These are phyloP conservation scores for Candida oleophila DNA, from an alignment of 805 yeast species.

Conservation along the genomic window DNA sequence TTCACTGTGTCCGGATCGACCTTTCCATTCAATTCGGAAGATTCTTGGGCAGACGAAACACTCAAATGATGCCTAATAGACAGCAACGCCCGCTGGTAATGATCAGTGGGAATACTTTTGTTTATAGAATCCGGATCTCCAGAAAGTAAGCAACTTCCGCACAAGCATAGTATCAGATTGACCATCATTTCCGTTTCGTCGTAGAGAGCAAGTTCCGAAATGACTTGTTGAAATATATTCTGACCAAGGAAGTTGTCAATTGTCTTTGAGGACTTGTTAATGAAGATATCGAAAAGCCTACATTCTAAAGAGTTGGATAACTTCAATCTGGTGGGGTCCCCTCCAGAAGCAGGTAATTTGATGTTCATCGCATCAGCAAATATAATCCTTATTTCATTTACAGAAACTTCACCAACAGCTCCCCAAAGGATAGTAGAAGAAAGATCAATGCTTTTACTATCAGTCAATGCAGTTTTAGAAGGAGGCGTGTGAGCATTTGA, in stretches of 20 bases:
- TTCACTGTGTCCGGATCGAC: conserved; percentile 17
- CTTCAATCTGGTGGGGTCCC: conserved; percentile 10
- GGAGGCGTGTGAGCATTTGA: background rate
- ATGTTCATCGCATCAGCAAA: background rate
- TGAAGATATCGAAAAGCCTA: conserved; percentile 33
- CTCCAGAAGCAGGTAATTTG: conserved; percentile 3
- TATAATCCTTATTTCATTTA: background rate
- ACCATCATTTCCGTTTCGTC: conserved; percentile 40
- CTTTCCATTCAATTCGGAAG: conserved; percentile 11
- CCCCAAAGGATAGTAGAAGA: background rate
- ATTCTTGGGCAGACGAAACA: conserved; percentile 3
- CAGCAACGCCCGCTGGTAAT: conserved; percentile 35
- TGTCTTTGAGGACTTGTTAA: conserved; percentile 24
- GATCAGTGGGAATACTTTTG: conserved; percentile 31
- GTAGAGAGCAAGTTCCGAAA: conserved; percentile 35
- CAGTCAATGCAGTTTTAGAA: background rate
- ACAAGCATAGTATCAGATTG: conserved; percentile 35
- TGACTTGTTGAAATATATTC: conserved; percentile 27
- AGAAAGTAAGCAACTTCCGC: conserved; percentile 34
- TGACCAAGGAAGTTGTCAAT: conserved; percentile 33
- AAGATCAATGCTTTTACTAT: background rate
- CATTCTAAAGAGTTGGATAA: conserved; percentile 23
- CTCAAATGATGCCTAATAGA: conserved; percentile 31
- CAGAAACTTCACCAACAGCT: background rate
- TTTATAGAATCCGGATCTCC: conserved; percentile 27